Percentiles rank a stretch among this genome's conserved stretches.
These are phyloP conservation scores for Pythium phragmiticola DNA, from an alignment of 352 stramenopile species.

Conservation along the genomic window DNA sequence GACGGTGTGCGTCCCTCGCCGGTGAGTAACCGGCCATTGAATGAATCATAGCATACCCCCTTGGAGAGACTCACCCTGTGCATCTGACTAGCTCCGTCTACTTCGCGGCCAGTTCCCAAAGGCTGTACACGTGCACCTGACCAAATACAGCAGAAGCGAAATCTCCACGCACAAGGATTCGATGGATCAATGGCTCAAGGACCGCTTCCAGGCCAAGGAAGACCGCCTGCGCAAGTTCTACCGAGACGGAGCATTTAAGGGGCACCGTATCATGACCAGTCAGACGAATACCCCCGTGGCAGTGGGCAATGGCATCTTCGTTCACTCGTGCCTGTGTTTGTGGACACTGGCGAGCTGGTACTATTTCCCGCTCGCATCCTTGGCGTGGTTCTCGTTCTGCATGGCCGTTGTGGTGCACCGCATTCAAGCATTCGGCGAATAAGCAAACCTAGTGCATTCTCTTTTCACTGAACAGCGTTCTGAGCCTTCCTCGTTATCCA, in stretches of 20 bases:
- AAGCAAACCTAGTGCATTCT: constrained; percentile 2
- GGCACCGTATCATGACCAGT: constrained; percentile 24
- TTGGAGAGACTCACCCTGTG: not conserved
- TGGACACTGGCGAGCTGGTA: constrained; percentile 33
- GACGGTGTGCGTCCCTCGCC: constrained; percentile 69
- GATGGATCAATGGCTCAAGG: constrained; percentile 63
- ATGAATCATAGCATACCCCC: not conserved
- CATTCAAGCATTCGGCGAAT: constrained; percentile 45
- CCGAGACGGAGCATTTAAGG: constrained; percentile 26
- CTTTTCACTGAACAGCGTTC: constrained; percentile 19
- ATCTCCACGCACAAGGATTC: constrained; percentile 42
- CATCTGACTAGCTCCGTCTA: constrained; percentile 47
- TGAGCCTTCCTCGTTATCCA: not conserved
- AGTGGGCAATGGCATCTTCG: constrained; percentile 26
- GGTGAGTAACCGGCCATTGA: constrained; percentile 31
- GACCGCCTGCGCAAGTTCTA: constrained; percentile 68
- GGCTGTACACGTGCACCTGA: constrained; percentile 75
- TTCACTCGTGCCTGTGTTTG: constrained; percentile 43
- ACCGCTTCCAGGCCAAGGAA: constrained; percentile 73
- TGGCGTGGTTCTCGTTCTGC: constrained; percentile 43
- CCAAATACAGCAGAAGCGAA: constrained; percentile 45
- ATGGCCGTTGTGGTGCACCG: constrained; percentile 47
- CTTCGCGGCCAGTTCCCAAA: constrained; percentile 59
- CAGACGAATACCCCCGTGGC: constrained; percentile 30
- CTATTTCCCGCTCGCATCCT: constrained; percentile 34